Evolutionary conservation across 768 basidiomycete species (phyloP).

Genomic region (Thelephora ganbajun): DNA sequence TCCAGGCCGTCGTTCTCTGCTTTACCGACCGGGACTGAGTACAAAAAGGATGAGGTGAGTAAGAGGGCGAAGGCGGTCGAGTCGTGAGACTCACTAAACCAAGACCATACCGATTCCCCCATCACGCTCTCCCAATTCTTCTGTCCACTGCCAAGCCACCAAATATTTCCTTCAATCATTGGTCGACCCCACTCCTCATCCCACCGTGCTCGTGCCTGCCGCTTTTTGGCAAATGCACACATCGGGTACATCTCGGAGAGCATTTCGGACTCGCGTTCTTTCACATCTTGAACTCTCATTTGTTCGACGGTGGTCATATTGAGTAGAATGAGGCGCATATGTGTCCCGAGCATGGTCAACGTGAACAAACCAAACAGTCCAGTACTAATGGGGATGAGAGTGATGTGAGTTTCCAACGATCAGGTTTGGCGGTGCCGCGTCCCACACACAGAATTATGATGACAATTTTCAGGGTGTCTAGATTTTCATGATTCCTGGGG

Average conservation of each 20-base stretch:
- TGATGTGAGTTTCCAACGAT: slow-evolving; percentile 1
- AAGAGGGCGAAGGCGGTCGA: background rate
- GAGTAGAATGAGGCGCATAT: slow-evolving; percentile 42
- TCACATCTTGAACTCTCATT: slow-evolving; percentile 40
- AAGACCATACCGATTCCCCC: slow-evolving; percentile 53
- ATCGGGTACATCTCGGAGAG: slow-evolving; percentile 38
- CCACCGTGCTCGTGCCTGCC: slow-evolving; percentile 36
- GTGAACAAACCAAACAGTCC: slow-evolving; percentile 69
- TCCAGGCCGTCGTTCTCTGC: slow-evolving; percentile 42
- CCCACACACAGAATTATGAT: slow-evolving; percentile 57
- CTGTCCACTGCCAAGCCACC: slow-evolving; percentile 59
- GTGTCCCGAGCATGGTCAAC: slow-evolving; percentile 35
- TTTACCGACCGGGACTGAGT: slow-evolving; percentile 35
- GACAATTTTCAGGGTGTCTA: slow-evolving; percentile 60
- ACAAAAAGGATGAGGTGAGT: background rate
- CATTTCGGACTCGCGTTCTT: slow-evolving; percentile 43
- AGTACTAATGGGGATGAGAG: slow-evolving; percentile 25
- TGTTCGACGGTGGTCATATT: slow-evolving; percentile 77
- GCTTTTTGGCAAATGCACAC: slow-evolving; percentile 38
- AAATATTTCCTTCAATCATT: slow-evolving; percentile 67
- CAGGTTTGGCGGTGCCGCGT: background rate
- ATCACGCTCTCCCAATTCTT: slow-evolving; percentile 74
- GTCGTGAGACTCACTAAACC: slow-evolving; percentile 55
- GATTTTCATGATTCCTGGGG: slow-evolving; percentile 8
- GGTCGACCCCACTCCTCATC: slow-evolving; percentile 73